Percentiles rank a stretch among this genome's conserved stretches.
These are phyloP conservation scores for Chalciporus sp. DNA, from an alignment of 1,284 basidiomycete species.

Conservation along the genomic window DNA sequence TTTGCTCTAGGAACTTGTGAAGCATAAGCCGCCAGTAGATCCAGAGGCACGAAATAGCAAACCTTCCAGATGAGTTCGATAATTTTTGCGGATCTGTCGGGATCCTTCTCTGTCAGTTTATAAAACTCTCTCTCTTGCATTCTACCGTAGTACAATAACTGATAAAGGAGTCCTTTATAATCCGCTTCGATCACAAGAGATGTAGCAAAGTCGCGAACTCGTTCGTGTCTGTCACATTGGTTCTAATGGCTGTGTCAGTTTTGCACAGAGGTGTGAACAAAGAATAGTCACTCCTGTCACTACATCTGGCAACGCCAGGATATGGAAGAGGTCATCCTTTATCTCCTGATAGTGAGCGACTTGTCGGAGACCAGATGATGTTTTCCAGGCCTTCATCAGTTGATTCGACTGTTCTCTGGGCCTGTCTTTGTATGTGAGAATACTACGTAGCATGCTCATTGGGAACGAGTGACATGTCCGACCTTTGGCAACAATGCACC, in stretches of 20 bases:
- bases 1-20: slow-evolving; percentile 17
- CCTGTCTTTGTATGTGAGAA: slow-evolving; percentile 7
- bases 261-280: background rate
- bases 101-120: slow-evolving; percentile 1
- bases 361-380: slow-evolving; percentile 22
- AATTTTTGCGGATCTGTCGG: slow-evolving; percentile 15
- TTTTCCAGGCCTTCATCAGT: slow-evolving; percentile 12
- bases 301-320: background rate
- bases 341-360: slow-evolving; percentile 20
- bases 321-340: slow-evolving; percentile 8
- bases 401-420: slow-evolving; percentile 5
- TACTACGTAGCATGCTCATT: background rate
- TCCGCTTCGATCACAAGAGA: slow-evolving; percentile 15
- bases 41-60: background rate
- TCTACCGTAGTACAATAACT: slow-evolving; percentile 25
- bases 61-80: slow-evolving; percentile 32
- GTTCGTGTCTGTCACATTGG: slow-evolving; percentile 13
- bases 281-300: slow-evolving; percentile 7
- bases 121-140: slow-evolving; percentile 17
- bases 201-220: background rate
- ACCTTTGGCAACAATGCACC: slow-evolving; percentile 11
- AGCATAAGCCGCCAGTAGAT: background rate
- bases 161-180: slow-evolving; percentile 18
- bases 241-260: slow-evolving; percentile 13
- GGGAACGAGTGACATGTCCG: slow-evolving; percentile 1